Conservation (phyloP, 129 eudicot species). For the Flaveria trinervia region DNA sequence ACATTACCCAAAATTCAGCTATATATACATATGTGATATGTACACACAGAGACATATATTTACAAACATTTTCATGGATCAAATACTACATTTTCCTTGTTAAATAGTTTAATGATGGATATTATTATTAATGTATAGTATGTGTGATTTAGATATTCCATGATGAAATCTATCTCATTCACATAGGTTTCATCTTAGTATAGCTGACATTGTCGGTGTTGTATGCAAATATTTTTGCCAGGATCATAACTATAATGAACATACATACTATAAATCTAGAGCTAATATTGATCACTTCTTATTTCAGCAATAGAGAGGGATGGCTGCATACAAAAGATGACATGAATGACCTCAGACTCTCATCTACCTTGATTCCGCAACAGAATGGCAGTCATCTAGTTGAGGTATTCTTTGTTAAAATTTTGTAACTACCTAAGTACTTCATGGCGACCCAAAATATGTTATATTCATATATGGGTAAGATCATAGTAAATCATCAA, state of each 20-base stretch:
- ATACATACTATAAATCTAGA: not conserved
- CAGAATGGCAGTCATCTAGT: slow-evolving; percentile 39
- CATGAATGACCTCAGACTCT: slow-evolving; percentile 46
- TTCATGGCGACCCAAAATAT: not conserved
- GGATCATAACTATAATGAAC: not conserved
- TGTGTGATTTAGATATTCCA: not conserved
- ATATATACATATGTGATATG: not conserved
- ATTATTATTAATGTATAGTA: not conserved
- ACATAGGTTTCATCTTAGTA: not conserved
- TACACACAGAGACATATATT: not conserved
- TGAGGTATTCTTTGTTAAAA: slow-evolving; percentile 47
- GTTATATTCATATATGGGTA: not conserved
- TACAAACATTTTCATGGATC: too few relatives aligned
- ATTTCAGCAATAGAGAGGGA: slow-evolving; percentile 62
- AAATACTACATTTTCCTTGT: not conserved
- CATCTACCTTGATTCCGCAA: slow-evolving; percentile 49
- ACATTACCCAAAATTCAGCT: not conserved
- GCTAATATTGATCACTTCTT: slow-evolving; percentile 3
- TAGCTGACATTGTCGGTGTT: not conserved
- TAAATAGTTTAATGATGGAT: not conserved
- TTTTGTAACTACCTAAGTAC: not conserved
- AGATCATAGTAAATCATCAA: not conserved
- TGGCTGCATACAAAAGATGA: slow-evolving; percentile 55
- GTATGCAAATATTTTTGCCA: not conserved
- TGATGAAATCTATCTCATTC: not conserved